These are phyloP conservation scores for Aspergillus sojae DNA, from an alignment of 2,329 filamentous ascomycete species.

Conservation along the genomic window DNA sequence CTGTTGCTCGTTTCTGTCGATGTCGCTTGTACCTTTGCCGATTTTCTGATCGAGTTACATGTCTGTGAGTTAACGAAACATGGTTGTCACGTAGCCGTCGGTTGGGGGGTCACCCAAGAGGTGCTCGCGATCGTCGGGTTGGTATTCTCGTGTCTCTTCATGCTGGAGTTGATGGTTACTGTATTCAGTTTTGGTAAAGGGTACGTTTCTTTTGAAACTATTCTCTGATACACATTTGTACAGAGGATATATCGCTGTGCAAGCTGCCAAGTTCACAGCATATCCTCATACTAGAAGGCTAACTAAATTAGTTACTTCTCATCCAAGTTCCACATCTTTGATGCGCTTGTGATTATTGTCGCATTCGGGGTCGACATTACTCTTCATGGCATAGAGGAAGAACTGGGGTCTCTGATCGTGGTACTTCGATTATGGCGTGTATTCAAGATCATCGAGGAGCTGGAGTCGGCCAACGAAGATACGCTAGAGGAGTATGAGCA, in stretches of 20 bases:
- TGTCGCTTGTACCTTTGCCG: neutral
- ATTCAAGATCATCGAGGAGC: conserved; percentile 71
- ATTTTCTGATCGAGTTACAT: neutral
- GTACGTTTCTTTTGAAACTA: neutral
- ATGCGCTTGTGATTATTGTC: neutral
- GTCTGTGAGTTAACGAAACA: neutral
- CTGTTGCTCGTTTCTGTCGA: neutral
- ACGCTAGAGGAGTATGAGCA: conserved; percentile 58
- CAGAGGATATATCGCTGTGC: neutral
- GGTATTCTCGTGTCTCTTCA: neutral
- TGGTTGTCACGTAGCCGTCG: neutral
- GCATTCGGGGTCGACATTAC: neutral
- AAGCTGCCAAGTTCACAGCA: neutral
- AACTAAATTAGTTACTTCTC: neutral
- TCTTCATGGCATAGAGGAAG: neutral
- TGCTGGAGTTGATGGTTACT: neutral
- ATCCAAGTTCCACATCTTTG: neutral
- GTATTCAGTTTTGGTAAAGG: neutral
- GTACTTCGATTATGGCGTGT: conserved; percentile 69
- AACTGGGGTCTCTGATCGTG: conserved; percentile 60
- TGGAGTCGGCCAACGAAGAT: conserved; percentile 65
- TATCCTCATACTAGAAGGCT: neutral
- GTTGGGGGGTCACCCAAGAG: neutral
- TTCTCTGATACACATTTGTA: neutral
- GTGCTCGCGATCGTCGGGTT: neutral